Evolutionary conservation across 2,329 filamentous ascomycete species (phyloP).

Genomic region (Leptographium lundbergii): DNA sequence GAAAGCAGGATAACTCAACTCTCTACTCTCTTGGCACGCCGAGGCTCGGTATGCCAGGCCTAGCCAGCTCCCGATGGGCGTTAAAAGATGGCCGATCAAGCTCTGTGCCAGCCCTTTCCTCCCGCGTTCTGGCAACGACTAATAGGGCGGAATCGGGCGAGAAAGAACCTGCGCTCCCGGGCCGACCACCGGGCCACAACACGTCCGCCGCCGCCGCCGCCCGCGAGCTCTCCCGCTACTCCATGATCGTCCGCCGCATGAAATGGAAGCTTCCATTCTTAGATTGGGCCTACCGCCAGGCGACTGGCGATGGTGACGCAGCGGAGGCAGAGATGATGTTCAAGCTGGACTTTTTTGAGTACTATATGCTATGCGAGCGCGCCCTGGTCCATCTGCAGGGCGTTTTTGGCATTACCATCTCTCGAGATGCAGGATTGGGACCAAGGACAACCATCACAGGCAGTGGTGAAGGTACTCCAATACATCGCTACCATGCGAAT

Average conservation of each 20-base stretch:
- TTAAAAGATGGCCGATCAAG: slow-evolving; percentile 1
- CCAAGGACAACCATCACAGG: slow-evolving; percentile 5
- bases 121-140: background rate
- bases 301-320: slow-evolving; percentile 16
- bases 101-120: slow-evolving; percentile 3
- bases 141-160: background rate
- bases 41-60: slow-evolving; percentile 6
- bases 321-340: slow-evolving; percentile 53
- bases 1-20: background rate
- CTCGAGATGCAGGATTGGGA: slow-evolving; percentile 15
- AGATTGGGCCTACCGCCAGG: slow-evolving; percentile 40
- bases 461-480: background rate
- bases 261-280: slow-evolving; percentile 53
- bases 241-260: slow-evolving; percentile 46
- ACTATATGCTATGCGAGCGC: slow-evolving; percentile 60
- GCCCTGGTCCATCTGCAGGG: slow-evolving; percentile 55
- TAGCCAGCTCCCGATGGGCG: slow-evolving; percentile 10
- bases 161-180: background rate
- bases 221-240: slow-evolving; percentile 38
- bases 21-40: background rate
- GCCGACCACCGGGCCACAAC: background rate
- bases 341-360: slow-evolving; percentile 68
- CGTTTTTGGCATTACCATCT: slow-evolving; percentile 46
- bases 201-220: slow-evolving; percentile 15
- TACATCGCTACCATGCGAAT: slow-evolving; percentile 52